Conservation (phyloP, 192 early-diverging fungal species). For the Pecoramyces ruminantium region DNA sequence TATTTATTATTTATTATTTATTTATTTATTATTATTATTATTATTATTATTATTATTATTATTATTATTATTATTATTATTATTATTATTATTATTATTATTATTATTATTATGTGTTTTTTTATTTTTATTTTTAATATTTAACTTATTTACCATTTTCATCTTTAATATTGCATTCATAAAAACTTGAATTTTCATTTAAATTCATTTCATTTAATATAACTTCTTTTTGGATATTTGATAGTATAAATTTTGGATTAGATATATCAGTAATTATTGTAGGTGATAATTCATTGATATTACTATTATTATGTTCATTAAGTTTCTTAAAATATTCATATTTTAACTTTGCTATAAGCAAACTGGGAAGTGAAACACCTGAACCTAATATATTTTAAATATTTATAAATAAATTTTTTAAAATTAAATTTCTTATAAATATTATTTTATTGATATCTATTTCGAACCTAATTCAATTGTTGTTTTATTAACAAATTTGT, state of each 20-base stretch:
- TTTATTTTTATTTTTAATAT: too few species aligned
- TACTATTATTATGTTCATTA: not conserved
- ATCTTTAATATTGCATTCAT: not conserved
- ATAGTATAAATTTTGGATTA: not conserved
- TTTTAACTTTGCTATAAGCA: constrained; percentile 15
- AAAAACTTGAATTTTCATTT: not conserved
- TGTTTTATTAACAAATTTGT: constrained; percentile 1
- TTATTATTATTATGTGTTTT: too few species aligned
- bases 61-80: too few species aligned
- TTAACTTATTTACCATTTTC: not conserved
- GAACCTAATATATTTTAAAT: constrained; percentile 20
- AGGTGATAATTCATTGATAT: not conserved
- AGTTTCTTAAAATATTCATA: not conserved
- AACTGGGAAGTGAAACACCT: constrained; percentile 47
- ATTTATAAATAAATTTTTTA: too few species aligned
- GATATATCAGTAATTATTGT: not conserved
- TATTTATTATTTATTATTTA: too few species aligned
- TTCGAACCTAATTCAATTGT: not conserved
- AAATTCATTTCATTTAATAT: not conserved
- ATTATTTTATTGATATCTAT: too few species aligned
- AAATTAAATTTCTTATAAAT: too few species aligned
- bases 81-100: too few species aligned
- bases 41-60: too few species aligned
- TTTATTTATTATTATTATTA: too few species aligned
- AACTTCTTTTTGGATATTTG: not conserved